Evolutionary conservation across 2,329 filamentous ascomycete genomes (phyloP).

Genomic region (Aspergillus novofumigatus): DNA sequence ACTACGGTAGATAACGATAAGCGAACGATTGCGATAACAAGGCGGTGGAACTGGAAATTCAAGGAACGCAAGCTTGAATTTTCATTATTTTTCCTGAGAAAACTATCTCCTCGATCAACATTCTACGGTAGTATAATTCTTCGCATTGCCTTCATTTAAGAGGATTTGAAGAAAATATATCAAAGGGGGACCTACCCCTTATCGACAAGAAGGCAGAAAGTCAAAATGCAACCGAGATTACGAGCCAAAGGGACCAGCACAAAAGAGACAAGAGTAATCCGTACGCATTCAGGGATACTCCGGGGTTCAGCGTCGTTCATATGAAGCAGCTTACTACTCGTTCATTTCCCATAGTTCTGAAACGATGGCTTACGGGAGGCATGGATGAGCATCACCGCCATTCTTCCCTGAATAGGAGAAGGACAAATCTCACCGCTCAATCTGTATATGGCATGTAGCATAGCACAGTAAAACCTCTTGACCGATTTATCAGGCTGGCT

Average conservation of each 20-base stretch:
- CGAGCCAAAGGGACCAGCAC: background rate
- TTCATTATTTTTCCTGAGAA: background rate
- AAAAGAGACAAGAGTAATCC: background rate
- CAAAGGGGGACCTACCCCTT: background rate
- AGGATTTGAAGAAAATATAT: background rate
- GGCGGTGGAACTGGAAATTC: background rate
- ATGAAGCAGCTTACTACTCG: slow-evolving; percentile 4
- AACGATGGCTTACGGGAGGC: slow-evolving; percentile 12
- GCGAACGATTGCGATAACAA: background rate
- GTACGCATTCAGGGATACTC: slow-evolving; percentile 3
- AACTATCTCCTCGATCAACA: background rate
- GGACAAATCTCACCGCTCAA: slow-evolving; percentile 14
- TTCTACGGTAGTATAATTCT: background rate
- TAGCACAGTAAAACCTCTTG: background rate
- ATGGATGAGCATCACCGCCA: slow-evolving; percentile 15
- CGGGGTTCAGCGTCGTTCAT: slow-evolving; percentile 1
- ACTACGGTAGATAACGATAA: background rate
- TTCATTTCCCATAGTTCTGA: slow-evolving; percentile 13
- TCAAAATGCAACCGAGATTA: background rate
- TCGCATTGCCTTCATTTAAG: background rate
- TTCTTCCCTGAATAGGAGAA: slow-evolving; percentile 4
- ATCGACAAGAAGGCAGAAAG: background rate
- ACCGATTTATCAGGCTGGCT: background rate
- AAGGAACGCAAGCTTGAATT: background rate
- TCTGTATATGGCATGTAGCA: background rate